A percentile compares a stretch with the other conserved stretches of the same genome.
phyloP scores from a whole-genome alignment of 306 rosid genomes.

The Quillaja saponaria region DNA sequence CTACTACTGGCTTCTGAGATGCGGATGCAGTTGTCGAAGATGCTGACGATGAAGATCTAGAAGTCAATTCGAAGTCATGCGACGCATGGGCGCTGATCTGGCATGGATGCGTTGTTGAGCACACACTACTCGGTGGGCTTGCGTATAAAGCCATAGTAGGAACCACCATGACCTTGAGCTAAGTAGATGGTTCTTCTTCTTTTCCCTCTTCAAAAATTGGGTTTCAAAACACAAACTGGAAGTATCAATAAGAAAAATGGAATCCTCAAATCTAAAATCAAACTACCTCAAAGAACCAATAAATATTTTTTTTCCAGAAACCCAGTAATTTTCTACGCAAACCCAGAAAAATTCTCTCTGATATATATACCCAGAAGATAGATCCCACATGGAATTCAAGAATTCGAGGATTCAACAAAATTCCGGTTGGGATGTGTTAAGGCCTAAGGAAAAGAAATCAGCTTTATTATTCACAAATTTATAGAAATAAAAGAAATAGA shows the following conservation, averaged over 20 bases:
- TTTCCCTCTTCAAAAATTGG: constrained; percentile 14
- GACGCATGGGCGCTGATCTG: constrained; percentile 66
- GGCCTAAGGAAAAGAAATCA: constrained; percentile 25
- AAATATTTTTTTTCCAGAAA: constrained; percentile 2
- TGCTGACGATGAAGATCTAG: constrained; percentile 67
- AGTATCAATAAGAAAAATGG: not conserved
- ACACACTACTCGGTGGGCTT: constrained; percentile 83
- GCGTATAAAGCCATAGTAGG: constrained; percentile 86
- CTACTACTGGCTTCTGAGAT: constrained; percentile 66
- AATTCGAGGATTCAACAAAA: constrained; percentile 10
- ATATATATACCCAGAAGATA: no score
- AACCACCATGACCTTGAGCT: constrained; percentile 55
- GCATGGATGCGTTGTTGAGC: constrained; percentile 79
- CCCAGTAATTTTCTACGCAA: constrained; percentile 10
- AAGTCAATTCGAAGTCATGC: constrained; percentile 70
- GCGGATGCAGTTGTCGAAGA: constrained; percentile 62
- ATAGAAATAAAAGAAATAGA: not conserved
- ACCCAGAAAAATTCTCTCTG: not conserved
- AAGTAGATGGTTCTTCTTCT: not conserved
- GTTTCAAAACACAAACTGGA: constrained; percentile 25
- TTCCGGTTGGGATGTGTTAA: no score
- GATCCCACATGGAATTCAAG: constrained; percentile 16
- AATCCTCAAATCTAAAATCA: not conserved
- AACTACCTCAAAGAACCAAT: not conserved
- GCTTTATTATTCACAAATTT: constrained; percentile 34